Base-by-base conservation (phyloP, 495 filamentous ascomycete genomes). In the Aspergillus leporis region DNA sequence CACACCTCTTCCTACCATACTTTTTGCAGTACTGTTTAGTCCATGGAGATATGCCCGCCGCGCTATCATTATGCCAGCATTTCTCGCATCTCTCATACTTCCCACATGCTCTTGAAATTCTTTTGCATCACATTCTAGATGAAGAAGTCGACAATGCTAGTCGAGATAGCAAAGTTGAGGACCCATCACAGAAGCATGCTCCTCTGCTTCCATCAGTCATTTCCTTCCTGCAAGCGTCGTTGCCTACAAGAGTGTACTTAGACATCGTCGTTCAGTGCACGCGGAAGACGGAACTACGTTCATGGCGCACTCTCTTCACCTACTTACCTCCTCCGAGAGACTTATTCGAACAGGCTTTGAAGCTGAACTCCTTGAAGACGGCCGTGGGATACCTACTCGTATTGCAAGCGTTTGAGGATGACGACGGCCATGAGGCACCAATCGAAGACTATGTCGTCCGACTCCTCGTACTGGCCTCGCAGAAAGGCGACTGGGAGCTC, bases 181-280 rank as follows among this genome's bases (percentile, higher is more conserved):
- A 70, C 31, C 65, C 70, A 12, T 48, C 57, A 4, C 51, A 47
- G 52, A 70, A 69, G 43, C 69, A 67, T 43, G 79, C 83, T 18
- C 91, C 93, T 4, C 81, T 97, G 9, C 81, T 99, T 5, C 94
- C 95, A 1, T 87, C 83, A 23, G 91, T 96, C 8, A 85, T 98
- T 21, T 89, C 89, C 0, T 94, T 98, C 59, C 82, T 99, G 4
- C 76, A 81, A 53, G 92, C 92, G 0, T 91, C 90, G 0, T 96
- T 97, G 61, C 87, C 88, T 28, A 79, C 90, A 51, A 68, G 65
- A 12, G 71, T 73, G 13, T 98, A 97, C 59, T 85, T 98, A 31
- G 94, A 98, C 68, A 92, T 97, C 56, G 86, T 99, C 5, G 92
- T 99, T 1, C 93, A 96, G 76, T 99, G 95, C 72, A 97, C 94